Percentiles rank a stretch among this genome's conserved stretches.
These are phyloP conservation scores for Nothopassalora personata DNA, from an alignment of 2,329 filamentous ascomycete genomes.

Conservation along the genomic window DNA sequence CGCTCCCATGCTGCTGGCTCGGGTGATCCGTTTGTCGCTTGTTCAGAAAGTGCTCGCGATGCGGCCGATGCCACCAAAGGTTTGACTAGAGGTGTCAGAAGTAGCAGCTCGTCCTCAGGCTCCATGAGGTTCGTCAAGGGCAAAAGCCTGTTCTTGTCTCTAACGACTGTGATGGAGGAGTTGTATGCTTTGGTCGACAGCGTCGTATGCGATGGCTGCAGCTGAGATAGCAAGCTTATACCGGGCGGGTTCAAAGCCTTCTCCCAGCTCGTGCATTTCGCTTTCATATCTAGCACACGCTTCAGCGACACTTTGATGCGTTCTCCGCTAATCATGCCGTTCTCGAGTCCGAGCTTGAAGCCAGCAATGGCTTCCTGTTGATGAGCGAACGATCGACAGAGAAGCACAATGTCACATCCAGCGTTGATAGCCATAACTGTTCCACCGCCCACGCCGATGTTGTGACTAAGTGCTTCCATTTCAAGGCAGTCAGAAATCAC, in stretches of 20 bases:
- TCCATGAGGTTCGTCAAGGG: constrained; percentile 78
- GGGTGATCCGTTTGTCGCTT: constrained; percentile 52
- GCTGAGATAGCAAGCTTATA: constrained; percentile 66
- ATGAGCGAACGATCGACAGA: constrained; percentile 81
- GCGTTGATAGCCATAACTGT: constrained; percentile 97
- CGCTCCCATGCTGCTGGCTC: constrained; percentile 54
- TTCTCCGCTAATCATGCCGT: constrained; percentile 76
- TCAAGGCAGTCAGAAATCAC: constrained; percentile 93
- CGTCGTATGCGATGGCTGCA: constrained; percentile 75
- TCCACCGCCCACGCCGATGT: constrained; percentile 93
- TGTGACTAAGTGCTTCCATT: constrained; percentile 92
- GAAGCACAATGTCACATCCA: constrained; percentile 83
- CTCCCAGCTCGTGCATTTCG: constrained; percentile 81
- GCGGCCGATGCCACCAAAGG: constrained; percentile 85
- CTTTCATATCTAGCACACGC: constrained; percentile 74
- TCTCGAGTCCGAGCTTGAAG: constrained; percentile 81
- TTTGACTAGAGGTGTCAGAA: constrained; percentile 85
- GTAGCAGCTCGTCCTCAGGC: constrained; percentile 78
- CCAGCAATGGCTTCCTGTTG: constrained; percentile 90
- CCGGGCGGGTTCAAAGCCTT: constrained; percentile 85
- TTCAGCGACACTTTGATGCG: constrained; percentile 75
- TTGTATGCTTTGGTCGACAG: constrained; percentile 86
- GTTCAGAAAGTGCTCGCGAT: constrained; percentile 62
- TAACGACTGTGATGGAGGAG: constrained; percentile 84
- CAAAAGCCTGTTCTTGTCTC: constrained; percentile 79